Evolutionary conservation across 2,329 filamentous ascomycete species (phyloP), one percentile per base, ranked within the genome.

Genomic region (Hymenotorrendiella dingleyae): DNA sequence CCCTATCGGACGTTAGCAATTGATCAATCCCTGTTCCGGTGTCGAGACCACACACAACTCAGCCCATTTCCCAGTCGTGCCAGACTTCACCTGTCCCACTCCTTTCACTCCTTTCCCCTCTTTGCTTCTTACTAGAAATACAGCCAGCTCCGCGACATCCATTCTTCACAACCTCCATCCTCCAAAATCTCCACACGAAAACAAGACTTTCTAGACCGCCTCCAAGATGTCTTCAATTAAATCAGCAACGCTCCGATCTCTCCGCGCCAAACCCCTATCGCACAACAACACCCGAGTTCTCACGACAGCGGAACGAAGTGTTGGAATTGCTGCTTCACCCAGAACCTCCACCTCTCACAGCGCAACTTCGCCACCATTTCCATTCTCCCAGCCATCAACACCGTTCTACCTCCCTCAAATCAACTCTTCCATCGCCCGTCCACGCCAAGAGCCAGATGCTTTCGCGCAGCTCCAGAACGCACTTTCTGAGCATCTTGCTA

Each of bases 211-310:
- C n/a, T n/a, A n/a, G 22, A 35, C 27, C 5, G 17, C 10, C 21
- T 11, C 6, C 26, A 45, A 14, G 21, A 55, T 55, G 53, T 37
- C 45, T 33, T 23, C 47, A 20, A 26, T 54, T 40, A 52, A 54
- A 43, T 46, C 49, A 9, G 36, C 35, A 24, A 33, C 37, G 9
- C 23, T 43, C 11, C 45, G 43, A n/a, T n/a, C 38, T 4, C 40
- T 53, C 5, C 40, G 49, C 26, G 36, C 50, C 17, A 44, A 44
- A 16, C 21, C 43, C 7, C 26, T 42, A 3, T 4, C 26, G 9
- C 40, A 41, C 9, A 46, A 43, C 10, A 43, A 30, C 17, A 22
- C 36, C 12, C 44, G 34, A 22, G n/a, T 52, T 17, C 21, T 43
- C 32, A 39, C 21, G 26, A 39, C 36, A 5, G 32, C 43, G 12